Conservation (phyloP, 345 rosid species). For the Linum lewisii region DNA sequence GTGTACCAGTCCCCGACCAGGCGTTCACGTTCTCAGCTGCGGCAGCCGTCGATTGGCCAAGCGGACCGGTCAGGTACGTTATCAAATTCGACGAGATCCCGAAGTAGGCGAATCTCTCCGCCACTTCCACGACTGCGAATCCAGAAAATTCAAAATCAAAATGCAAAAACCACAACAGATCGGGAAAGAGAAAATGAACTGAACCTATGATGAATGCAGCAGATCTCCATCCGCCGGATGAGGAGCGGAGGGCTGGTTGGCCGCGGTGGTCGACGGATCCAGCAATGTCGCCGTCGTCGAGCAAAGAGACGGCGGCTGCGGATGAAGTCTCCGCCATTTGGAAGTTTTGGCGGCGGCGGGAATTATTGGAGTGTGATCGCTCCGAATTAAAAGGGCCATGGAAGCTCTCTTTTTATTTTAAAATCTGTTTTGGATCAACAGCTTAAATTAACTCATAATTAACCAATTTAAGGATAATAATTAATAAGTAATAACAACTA, state of each 20-base stretch:
- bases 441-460: no score
- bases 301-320: not conserved
- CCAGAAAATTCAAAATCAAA: not conserved
- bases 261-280: constrained; percentile 14
- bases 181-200: no score
- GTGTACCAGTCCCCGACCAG: constrained; percentile 11
- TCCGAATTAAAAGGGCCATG: no score
- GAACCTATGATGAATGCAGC: constrained; percentile 16
- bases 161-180: not conserved
- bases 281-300: constrained; percentile 1
- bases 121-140: constrained; percentile 12
- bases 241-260: constrained; percentile 4
- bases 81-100: constrained; percentile 16
- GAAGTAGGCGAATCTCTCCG: constrained; percentile 15
- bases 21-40: constrained; percentile 13
- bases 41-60: constrained; percentile 10
- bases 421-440: no score
- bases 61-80: constrained; percentile 11
- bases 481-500: no score
- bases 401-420: no score
- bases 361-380: no score
- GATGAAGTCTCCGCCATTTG: no score
- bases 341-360: no score
- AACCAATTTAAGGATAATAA: no score
- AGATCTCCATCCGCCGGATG: constrained; percentile 18